phyloP scores from a whole-genome alignment of 176 grass and related monocot genomes.

The Oropetium thomaeum region DNA sequence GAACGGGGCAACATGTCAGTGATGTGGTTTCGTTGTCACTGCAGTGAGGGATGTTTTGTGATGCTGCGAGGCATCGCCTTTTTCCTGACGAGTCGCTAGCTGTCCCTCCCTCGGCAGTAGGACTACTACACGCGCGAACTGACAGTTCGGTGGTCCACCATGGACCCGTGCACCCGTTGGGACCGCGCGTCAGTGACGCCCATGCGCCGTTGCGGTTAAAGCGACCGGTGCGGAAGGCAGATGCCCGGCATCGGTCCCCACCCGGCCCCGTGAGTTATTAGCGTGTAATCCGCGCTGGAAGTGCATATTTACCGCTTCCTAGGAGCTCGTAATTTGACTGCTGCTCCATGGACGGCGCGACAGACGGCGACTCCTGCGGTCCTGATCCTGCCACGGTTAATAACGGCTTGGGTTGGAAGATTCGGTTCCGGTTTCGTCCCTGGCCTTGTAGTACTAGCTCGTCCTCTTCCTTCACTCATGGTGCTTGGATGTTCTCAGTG shows the following conservation, averaged over 20 bases:
- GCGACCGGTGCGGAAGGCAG: neutral
- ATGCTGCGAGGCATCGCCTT: neutral
- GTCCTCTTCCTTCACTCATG: neutral
- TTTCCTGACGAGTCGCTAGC: conserved; percentile 12
- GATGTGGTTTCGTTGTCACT: fast-evolving
- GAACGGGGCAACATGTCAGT: neutral
- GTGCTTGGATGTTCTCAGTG: too few species aligned
- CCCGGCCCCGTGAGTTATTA: neutral
- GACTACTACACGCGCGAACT: neutral
- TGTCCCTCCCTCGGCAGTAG: neutral
- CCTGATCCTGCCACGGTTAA: neutral
- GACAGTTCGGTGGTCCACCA: too few species aligned
- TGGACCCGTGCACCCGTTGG: neutral
- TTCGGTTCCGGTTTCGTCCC: neutral
- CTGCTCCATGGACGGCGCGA: neutral
- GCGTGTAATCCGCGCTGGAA: conserved; percentile 16
- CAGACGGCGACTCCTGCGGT: neutral
- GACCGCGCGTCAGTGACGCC: conserved; percentile 8
- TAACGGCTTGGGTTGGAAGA: neutral
- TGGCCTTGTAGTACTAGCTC: too few species aligned
- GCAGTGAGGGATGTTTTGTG: neutral
- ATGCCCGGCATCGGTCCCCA: neutral
- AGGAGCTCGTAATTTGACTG: conserved; percentile 1
- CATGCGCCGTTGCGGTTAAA: neutral
- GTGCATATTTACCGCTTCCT: neutral